Conservation (phyloP, 1,284 basidiomycete genomes). For the Phellinidium pouzarii region DNA sequence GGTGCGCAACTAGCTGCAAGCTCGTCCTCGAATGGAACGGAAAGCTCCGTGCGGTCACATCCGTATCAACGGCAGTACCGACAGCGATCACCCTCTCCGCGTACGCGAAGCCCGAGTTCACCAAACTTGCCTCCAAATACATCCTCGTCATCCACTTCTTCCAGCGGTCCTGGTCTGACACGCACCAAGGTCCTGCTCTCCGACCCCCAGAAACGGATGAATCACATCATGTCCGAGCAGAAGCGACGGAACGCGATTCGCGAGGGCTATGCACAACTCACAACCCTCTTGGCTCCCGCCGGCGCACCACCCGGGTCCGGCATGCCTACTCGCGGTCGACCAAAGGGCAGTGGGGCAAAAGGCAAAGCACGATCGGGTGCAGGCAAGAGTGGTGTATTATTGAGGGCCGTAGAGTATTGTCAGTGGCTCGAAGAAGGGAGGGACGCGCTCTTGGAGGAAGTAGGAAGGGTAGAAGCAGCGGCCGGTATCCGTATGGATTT, state of each 20-base stretch:
- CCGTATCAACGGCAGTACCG: slow-evolving; percentile 1
- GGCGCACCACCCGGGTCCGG: slow-evolving; percentile 54
- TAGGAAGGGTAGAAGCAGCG: slow-evolving; percentile 52
- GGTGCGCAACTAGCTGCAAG: slow-evolving; percentile 1
- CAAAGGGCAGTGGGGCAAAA: slow-evolving; percentile 62
- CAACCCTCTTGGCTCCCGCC: slow-evolving; percentile 67
- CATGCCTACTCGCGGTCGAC: slow-evolving; percentile 70
- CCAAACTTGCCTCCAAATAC: not conserved
- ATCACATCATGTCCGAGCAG: slow-evolving; percentile 90
- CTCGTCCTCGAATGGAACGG: slow-evolving; percentile 19
- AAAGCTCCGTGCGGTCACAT: slow-evolving; percentile 1
- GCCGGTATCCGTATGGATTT: slow-evolving; percentile 36
- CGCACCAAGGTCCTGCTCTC: slow-evolving; percentile 56
- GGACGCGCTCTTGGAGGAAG: slow-evolving; percentile 57
- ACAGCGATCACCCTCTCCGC: slow-evolving; percentile 5
- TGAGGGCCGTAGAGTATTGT: slow-evolving; percentile 73
- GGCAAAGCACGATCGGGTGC: slow-evolving; percentile 43
- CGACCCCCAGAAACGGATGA: slow-evolving; percentile 84
- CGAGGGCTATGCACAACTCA: slow-evolving; percentile 81
- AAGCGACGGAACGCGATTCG: slow-evolving; percentile 85
- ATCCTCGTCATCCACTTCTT: slow-evolving; percentile 1
- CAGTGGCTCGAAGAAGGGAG: slow-evolving; percentile 69
- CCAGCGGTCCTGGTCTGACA: slow-evolving; percentile 27
- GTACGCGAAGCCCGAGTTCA: slow-evolving; percentile 10
- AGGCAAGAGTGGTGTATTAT: slow-evolving; percentile 76